Conservation (phyloP, 306 rosid genomes). For the Ceratonia siliqua region DNA sequence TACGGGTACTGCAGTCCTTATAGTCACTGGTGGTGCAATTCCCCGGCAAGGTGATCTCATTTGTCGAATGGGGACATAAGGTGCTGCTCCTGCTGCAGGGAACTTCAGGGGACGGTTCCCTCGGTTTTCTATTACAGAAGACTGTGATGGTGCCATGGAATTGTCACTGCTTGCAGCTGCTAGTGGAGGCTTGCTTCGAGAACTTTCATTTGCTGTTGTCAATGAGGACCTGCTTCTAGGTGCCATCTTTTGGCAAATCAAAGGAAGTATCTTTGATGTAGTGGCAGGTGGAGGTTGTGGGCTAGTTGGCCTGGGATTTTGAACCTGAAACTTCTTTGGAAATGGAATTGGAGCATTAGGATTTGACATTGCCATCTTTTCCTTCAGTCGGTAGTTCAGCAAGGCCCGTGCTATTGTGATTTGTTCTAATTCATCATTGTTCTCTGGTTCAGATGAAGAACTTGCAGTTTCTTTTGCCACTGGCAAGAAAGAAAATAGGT, state of each 20-base stretch:
- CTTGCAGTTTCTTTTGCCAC: slow-evolving; percentile 92
- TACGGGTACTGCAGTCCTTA: slow-evolving; percentile 82
- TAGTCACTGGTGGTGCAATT: slow-evolving; percentile 86
- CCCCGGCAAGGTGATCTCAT: slow-evolving; percentile 81
- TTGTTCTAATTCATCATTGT: slow-evolving; percentile 89
- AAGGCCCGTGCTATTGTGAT: slow-evolving; percentile 92
- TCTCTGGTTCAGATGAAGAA: slow-evolving; percentile 86
- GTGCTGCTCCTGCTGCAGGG: slow-evolving; percentile 79
- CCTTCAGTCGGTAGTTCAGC: slow-evolving; percentile 72
- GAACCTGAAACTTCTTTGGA: slow-evolving; percentile 69
- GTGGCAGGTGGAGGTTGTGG: slow-evolving; percentile 73
- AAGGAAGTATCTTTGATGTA: slow-evolving; percentile 88
- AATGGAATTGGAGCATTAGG: slow-evolving; percentile 70
- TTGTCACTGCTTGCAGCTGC: slow-evolving; percentile 42
- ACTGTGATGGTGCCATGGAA: slow-evolving; percentile 34
- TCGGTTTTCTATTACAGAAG: slow-evolving; percentile 52
- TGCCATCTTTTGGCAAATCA: slow-evolving; percentile 70
- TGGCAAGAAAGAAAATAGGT: slow-evolving; percentile 44
- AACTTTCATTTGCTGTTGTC: slow-evolving; percentile 47
- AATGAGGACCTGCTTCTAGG: slow-evolving; percentile 49
- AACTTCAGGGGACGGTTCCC: slow-evolving; percentile 61
- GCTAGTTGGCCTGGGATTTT: slow-evolving; percentile 81
- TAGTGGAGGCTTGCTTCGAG: slow-evolving; percentile 45
- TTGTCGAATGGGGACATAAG: slow-evolving; percentile 85
- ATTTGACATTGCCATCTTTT: slow-evolving; percentile 71